Evolutionary conservation across 371 early-diverging fungal species (phyloP), one percentile per base, ranked within the genome.

Genomic region (Batkoa obscura): DNA sequence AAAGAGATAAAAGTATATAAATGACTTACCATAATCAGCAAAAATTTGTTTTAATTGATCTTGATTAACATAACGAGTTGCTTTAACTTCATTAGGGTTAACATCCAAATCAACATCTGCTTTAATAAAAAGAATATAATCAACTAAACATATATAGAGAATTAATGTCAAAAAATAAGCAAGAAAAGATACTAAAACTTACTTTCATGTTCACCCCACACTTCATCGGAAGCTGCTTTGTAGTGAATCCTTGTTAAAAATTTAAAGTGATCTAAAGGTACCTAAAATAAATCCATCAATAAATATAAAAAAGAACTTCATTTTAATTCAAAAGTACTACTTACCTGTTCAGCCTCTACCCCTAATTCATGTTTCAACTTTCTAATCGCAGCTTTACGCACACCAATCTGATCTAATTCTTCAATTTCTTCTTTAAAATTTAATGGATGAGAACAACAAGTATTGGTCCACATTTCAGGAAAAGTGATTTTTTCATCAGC

Each of bases 201-300:
- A 84, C 86, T 67, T 68, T 93, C 94, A 64, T 94, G 92, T 71
- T 96, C 97, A 30, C 94, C 94, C 97, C 97, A 96, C 56, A 81
- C 57, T n/a, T 86, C 92, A 64, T 93, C 88, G 32, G 87, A 88
- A 1, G 88, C 84, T 6, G 97, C 92, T 62, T 86, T 59, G 68
- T 97, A 97, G 64, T 92, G 95, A 50, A 97, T 92, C 51, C 89
- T 71, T 3, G 94, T 94, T 64, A 97, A 68, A 68, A 79, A 94
- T 60, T 81, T 66, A 66, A 97, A 79, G 37, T 80, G 58, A 12
- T 90, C 92, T 59, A 88, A 55, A 5, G 85, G 83, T 2, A 92
- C 82, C 50, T 49, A 33, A 23, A 31, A 33, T 2, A 4, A 49
- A 4, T n/a, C 17, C 3, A 9, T 8, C 2, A 49, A 6, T n/a